phyloP scores from a whole-genome alignment of 768 basidiomycete genomes.

The Naganishia kalamii region DNA sequence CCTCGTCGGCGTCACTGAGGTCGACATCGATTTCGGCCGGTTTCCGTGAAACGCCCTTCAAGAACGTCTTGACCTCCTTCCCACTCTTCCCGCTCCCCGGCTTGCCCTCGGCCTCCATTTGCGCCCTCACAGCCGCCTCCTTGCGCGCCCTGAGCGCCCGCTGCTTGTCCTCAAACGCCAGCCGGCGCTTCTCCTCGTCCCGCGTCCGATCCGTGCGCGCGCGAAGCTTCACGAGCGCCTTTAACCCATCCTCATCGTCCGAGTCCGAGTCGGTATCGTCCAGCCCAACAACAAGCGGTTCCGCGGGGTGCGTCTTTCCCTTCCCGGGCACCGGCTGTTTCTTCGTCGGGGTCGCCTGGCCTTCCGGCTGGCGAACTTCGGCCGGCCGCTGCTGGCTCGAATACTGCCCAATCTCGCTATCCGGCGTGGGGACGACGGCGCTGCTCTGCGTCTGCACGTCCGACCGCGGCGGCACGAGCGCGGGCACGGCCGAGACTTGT shows the following conservation, averaged over 20 bases:
- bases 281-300: background rate
- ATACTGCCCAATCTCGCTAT: constrained; percentile 14
- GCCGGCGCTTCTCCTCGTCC: background rate
- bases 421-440: constrained; percentile 7
- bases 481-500: constrained; percentile 1
- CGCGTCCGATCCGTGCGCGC: background rate
- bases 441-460: constrained; percentile 13
- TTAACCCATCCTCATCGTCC: constrained; percentile 4
- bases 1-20: background rate
- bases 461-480: background rate
- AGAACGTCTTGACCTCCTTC: background rate
- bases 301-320: background rate
- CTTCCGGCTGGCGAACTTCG: background rate
- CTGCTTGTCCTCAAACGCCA: constrained; percentile 3
- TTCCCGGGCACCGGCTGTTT: background rate
- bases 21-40: background rate
- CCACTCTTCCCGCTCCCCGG: background rate
- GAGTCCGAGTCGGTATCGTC: background rate
- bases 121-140: constrained; percentile 3
- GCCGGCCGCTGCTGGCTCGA: constrained; percentile 3
- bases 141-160: constrained; percentile 10
- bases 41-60: constrained; percentile 1
- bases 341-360: background rate
- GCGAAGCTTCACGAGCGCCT: background rate
- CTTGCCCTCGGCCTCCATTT: background rate